Evolutionary conservation across 2,329 filamentous ascomycete species (phyloP).

Genomic region (Aspergillus ochraceoroseus): DNA sequence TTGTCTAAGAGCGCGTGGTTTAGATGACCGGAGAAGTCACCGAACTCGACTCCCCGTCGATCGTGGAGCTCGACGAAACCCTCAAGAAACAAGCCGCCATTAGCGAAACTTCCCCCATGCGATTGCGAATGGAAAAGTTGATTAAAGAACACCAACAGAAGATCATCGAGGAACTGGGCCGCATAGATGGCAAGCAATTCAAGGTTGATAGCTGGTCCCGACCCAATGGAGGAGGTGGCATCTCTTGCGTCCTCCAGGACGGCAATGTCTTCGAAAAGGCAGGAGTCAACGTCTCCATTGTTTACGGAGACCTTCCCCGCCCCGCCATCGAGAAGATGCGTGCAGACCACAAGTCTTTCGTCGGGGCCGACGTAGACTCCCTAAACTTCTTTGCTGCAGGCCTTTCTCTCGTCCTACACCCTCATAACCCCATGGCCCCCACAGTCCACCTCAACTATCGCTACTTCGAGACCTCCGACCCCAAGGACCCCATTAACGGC

Average conservation of each 20-base stretch:
- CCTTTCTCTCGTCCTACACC: constrained; percentile 87
- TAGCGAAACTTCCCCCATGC: constrained; percentile 80
- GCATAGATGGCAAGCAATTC: constrained; percentile 79
- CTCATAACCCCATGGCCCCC: constrained; percentile 90
- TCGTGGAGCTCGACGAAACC: constrained; percentile 79
- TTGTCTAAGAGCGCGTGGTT: constrained; percentile 9
- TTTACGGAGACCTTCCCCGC: constrained; percentile 85
- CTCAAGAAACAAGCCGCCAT: constrained; percentile 74
- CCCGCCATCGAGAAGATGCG: constrained; percentile 89
- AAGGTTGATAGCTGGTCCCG: constrained; percentile 80
- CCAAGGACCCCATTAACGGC: constrained; percentile 63
- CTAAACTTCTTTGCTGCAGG: constrained; percentile 95
- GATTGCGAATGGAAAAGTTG: constrained; percentile 92
- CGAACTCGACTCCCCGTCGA: constrained; percentile 51
- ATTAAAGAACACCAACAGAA: constrained; percentile 88
- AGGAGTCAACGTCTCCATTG: constrained; percentile 89
- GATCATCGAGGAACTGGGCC: constrained; percentile 77
- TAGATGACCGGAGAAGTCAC: constrained; percentile 39
- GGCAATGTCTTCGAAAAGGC: constrained; percentile 98
- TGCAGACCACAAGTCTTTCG: constrained; percentile 87
- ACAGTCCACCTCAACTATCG: constrained; percentile 98
- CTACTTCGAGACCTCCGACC: constrained; percentile 93
- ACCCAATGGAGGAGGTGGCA: constrained; percentile 83
- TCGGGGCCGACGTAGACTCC: constrained; percentile 67
- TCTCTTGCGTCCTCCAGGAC: constrained; percentile 90